Percentiles rank a stretch among this genome's conserved stretches.
These are phyloP conservation scores for Salix suchowensis DNA, from an alignment of 345 rosid species.

Conservation along the genomic window DNA sequence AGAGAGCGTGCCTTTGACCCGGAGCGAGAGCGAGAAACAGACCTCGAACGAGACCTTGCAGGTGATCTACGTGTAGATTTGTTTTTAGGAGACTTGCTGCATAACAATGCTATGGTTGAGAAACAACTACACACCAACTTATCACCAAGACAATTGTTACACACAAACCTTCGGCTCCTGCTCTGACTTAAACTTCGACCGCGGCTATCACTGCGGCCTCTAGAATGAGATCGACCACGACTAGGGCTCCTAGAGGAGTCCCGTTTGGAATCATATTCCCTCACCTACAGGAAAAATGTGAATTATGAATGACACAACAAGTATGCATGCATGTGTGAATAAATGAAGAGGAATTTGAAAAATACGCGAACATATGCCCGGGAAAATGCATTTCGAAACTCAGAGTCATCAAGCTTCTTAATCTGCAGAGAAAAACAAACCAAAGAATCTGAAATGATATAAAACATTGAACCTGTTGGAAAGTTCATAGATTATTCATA, in stretches of 20 bases:
- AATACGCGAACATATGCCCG: slow-evolving; percentile 31
- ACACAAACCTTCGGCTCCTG: slow-evolving; percentile 53
- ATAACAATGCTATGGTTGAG: slow-evolving; percentile 10
- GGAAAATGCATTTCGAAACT: slow-evolving; percentile 34
- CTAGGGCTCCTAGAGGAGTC: slow-evolving; percentile 32
- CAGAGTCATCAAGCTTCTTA: slow-evolving; percentile 34
- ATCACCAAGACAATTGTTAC: neutral
- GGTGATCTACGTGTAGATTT: slow-evolving; percentile 61
- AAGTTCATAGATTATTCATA: neutral
- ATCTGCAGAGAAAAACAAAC: slow-evolving; percentile 14
- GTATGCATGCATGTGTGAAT: neutral
- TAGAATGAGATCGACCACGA: slow-evolving; percentile 25
- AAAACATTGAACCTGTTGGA: neutral
- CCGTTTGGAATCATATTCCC: slow-evolving; percentile 32
- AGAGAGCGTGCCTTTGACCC: slow-evolving; percentile 60
- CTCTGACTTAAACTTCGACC: slow-evolving; percentile 45
- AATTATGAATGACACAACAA: neutral
- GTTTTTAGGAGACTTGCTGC: slow-evolving; percentile 73
- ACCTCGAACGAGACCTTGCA: slow-evolving; percentile 57
- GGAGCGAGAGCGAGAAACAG: slow-evolving; percentile 61
- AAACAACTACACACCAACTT: slow-evolving; percentile 9
- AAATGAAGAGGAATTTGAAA: neutral
- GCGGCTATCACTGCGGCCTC: slow-evolving; percentile 28
- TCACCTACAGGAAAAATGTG: slow-evolving; percentile 16
- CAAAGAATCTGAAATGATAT: neutral